Conservation (phyloP, 306 rosid genomes). For the Medicago ruthenica region DNA sequence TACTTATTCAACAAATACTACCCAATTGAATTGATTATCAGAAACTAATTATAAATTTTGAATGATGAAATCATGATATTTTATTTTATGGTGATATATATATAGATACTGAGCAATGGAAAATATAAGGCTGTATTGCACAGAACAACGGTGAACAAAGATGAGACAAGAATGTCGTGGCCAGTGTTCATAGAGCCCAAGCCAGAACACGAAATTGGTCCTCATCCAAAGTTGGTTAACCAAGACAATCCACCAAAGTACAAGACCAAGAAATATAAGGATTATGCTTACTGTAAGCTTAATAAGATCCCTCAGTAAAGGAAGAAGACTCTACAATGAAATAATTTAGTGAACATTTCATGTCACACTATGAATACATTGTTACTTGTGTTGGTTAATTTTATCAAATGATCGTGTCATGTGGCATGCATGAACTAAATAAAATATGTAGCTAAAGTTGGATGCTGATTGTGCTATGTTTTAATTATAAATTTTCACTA, state of each 20-base stretch:
- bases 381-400: background rate
- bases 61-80: background rate
- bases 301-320: slow-evolving; percentile 54
- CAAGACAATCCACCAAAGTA: slow-evolving; percentile 45
- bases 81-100: slow-evolving; percentile 2
- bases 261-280: slow-evolving; percentile 45
- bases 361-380: background rate
- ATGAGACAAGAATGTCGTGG: slow-evolving; percentile 56
- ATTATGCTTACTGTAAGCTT: slow-evolving; percentile 50
- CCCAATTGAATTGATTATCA: background rate
- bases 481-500: too few species aligned
- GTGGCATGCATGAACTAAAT: background rate
- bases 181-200: slow-evolving; percentile 61
- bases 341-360: background rate
- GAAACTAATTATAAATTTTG: slow-evolving; percentile 4
- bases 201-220: slow-evolving; percentile 42
- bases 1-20: too few species aligned
- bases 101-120: slow-evolving; percentile 56
- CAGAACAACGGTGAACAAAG: slow-evolving; percentile 53
- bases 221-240: slow-evolving; percentile 43
- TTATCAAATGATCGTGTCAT: background rate
- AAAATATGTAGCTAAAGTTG: background rate
- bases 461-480: too few species aligned
- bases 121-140: slow-evolving; percentile 55
- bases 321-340: background rate